Base-by-base conservation (phyloP, 2,329 filamentous ascomycete genomes). In the Botrytis tulipae region DNA sequence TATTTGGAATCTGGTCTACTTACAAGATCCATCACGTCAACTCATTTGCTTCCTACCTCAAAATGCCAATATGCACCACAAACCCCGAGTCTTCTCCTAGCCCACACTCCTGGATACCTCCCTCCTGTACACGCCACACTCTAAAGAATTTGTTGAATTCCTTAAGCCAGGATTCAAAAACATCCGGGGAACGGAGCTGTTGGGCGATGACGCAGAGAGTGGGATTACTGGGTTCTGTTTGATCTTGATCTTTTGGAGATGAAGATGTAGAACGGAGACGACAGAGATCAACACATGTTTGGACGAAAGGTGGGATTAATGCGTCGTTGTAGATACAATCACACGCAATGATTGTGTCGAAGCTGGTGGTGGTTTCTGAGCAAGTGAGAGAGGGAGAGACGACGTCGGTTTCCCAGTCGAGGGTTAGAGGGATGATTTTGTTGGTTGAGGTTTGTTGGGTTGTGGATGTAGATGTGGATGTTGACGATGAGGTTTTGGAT, bases 321-420 rank as follows among this genome's bases (percentile, higher is more conserved):
- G 92, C 89, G 77, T 97, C 93, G 82, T 98, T 99, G 85, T 97
- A 99, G 77, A 99, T 92, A 82, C 95, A 98, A 82, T 99, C 96
- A 80, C 94, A 97, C 6, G 94, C 94, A 51, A 98, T 81, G 18
- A 98, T 85, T 22, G 90, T 83, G 79, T 97, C 92, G 77, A 96
- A 91, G 73, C 87, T 86, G 79, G 78, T 80, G 62, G 75, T 79
- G 73, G 59, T 80, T 72, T 25, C 74, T 70, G 61, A 74, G 16
- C 81, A 54, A 71, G 76, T 75, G 14, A 80, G 78, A 22, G 81
- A 80, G 75, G 66, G 22, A 1, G 71, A 70, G 57, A 65, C 44
- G 42, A 73, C 25, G 54, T 73, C 66, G 4, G 86, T 85, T 80
- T 98, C 95, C 96, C 96, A 99, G 83, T 99, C 95, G 0, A 98